A percentile compares a stretch with the other conserved stretches of the same genome.
Evolutionary conservation across 2,329 filamentous ascomycete species (phyloP).

Genomic region (Cordyceps fumosorosea): DNA sequence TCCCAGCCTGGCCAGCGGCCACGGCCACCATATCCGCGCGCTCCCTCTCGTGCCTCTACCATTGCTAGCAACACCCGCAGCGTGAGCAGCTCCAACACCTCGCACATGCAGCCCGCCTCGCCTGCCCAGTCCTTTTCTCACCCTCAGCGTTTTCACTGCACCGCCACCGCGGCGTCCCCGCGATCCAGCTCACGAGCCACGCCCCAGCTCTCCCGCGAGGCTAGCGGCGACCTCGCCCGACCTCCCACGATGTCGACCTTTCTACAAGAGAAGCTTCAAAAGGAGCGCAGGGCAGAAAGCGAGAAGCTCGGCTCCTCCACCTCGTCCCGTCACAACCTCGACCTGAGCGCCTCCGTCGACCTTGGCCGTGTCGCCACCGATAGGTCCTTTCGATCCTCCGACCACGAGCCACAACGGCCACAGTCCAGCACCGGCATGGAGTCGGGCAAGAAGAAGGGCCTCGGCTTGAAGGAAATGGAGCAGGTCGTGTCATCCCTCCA

Average conservation of each 20-base stretch:
- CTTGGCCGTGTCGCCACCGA: constrained; percentile 28
- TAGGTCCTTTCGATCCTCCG: constrained; percentile 32
- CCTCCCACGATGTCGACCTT: constrained; percentile 42
- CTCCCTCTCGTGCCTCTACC: constrained; percentile 40
- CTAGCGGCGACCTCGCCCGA: constrained; percentile 34
- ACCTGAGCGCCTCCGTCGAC: constrained; percentile 34
- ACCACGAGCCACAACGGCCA: constrained; percentile 32
- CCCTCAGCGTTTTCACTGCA: constrained; percentile 36
- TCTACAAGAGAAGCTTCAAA: constrained; percentile 49
- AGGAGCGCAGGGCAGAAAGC: constrained; percentile 42
- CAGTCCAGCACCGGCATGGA: constrained; percentile 37
- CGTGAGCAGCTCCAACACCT: constrained; percentile 33
- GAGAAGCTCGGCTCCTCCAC: constrained; percentile 30
- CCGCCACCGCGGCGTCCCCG: constrained; percentile 28
- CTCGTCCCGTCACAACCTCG: constrained; percentile 30
- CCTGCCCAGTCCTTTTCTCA: constrained; percentile 30
- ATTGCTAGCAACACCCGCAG: constrained; percentile 37
- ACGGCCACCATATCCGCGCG: constrained; percentile 31
- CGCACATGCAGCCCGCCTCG: constrained; percentile 29
- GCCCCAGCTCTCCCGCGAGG: constrained; percentile 36
- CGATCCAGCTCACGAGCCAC: constrained; percentile 34
- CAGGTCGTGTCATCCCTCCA: constrained; percentile 61
- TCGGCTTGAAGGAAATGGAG: constrained; percentile 64
- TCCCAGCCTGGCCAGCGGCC: constrained; percentile 21
- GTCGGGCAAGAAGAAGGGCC: constrained; percentile 40